Evolutionary conservation across 768 basidiomycete genomes (phyloP), one percentile per base, ranked within the genome.

Genomic region (Mrakia gelida): DNA sequence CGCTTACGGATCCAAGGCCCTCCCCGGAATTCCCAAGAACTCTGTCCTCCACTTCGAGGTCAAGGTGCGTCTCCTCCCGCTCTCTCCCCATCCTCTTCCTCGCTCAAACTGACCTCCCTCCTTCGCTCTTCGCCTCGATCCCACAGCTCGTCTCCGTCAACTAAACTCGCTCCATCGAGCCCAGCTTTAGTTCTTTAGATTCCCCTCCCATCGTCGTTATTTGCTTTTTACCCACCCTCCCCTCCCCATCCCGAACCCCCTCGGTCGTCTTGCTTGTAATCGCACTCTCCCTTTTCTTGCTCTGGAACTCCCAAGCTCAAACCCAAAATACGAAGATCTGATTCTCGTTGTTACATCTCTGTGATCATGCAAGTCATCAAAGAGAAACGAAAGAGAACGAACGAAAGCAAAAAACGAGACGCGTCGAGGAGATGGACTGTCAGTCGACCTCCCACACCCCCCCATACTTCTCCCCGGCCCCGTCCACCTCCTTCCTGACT

Each of bases 31-130:
- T 63, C 75, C 72, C 75, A 79, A 79, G 78, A 84, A 92, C 84
- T 90, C 94, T 9, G 94, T 92, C 23, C 87, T 96, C 73, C 87
- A 86, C 79, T 96, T 96, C 82, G 94, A 85, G 62, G 82, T 84
- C 81, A 84, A 84, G 78, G 45, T 78, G 59, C 38, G 32, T 71
- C 30, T 38, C 32, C 1, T 45, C 49, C 34, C 16, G n/a, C 18
- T 7, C 28, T 38, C 32, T 11, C 6, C 34, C n/a, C n/a, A n/a
- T n/a, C n/a, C n/a, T 28, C 71, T 21, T 21, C 45, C 49, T 72
- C 49, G 9, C 28, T 72, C 54, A n/a, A 13, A 16, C 72, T 74
- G 32, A 43, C 73, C 18, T 21, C 15, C 62, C 26, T 41, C 1
- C 41, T 49, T 62, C 3, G 10, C 7, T 49, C 3, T 7, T 15